These are phyloP conservation scores for Neurospora tetraspora DNA, from an alignment of 495 filamentous ascomycete genomes.

Conservation along the genomic window DNA sequence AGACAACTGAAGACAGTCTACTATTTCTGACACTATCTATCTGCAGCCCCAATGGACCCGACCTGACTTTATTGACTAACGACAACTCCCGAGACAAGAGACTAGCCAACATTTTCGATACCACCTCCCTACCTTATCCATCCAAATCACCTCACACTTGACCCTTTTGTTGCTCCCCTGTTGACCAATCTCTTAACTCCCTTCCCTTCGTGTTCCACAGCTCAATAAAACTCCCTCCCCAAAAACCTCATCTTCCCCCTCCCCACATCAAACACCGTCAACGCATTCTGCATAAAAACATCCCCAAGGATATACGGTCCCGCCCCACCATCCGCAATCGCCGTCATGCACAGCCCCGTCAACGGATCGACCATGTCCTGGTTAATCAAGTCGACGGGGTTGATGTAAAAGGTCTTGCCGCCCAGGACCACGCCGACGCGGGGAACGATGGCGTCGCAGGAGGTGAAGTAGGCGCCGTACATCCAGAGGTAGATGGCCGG, in stretches of 20 bases:
- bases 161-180: too few species aligned
- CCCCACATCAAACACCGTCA: constrained; percentile 53
- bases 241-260: constrained; percentile 42
- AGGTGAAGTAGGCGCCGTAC: constrained; percentile 41
- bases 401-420: constrained; percentile 40
- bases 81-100: too few species aligned
- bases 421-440: constrained; percentile 41
- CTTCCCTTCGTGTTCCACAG: not conserved
- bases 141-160: too few species aligned
- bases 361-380: constrained; percentile 25
- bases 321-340: constrained; percentile 30
- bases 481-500: constrained; percentile 36
- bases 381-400: constrained; percentile 46
- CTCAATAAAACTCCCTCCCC: constrained; percentile 19
- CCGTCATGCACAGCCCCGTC: constrained; percentile 38
- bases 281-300: constrained; percentile 53
- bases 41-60: too few species aligned
- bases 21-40: too few species aligned
- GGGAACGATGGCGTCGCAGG: constrained; percentile 46
- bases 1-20: not conserved
- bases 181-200: too few species aligned
- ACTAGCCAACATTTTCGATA: too few species aligned
- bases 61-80: too few species aligned
- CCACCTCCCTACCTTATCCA: too few species aligned
- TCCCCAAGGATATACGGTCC: constrained; percentile 49